Evolutionary conservation across 2,329 filamentous ascomycete genomes (phyloP).

Genomic region (Elsinoe necatrix): DNA sequence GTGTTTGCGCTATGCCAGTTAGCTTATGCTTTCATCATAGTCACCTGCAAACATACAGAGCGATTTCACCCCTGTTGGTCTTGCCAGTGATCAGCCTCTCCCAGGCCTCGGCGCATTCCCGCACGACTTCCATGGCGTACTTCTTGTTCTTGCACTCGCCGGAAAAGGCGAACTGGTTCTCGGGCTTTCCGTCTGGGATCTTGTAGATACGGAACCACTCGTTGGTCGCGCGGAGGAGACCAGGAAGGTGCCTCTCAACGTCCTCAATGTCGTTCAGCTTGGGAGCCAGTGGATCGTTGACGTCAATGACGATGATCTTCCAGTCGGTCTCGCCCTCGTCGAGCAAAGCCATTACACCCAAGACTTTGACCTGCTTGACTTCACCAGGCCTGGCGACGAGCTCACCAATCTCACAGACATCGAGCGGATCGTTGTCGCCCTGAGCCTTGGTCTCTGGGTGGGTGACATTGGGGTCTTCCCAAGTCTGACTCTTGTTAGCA

Average conservation of each 20-base stretch:
- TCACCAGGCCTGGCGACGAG: constrained; percentile 92
- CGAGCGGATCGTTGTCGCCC: constrained; percentile 97
- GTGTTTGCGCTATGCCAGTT: constrained; percentile 62
- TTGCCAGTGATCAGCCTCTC: constrained; percentile 91
- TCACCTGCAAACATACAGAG: constrained; percentile 56
- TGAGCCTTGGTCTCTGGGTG: constrained; percentile 99
- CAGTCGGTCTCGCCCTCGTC: constrained; percentile 99
- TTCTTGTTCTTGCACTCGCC: constrained; percentile 99
- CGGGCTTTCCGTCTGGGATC: constrained; percentile 99
- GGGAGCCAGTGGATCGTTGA: constrained; percentile 90
- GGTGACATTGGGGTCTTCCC: constrained; percentile 93
- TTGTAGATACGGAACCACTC: constrained; percentile 99
- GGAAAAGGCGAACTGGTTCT: constrained; percentile 99
- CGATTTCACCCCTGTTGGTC: constrained; percentile 66
- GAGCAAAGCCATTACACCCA: constrained; percentile 97
- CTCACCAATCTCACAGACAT: constrained; percentile 99
- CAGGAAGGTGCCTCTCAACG: constrained; percentile 94
- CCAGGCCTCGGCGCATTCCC: constrained; percentile 95
- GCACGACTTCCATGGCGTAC: constrained; percentile 93
- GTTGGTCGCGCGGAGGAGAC: constrained; percentile 93
- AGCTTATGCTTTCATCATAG: constrained; percentile 17
- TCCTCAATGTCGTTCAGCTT: constrained; percentile 99
- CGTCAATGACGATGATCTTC: constrained; percentile 99
- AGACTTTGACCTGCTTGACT: constrained; percentile 99
- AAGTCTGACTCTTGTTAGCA: constrained; percentile 58